Percentiles rank a stretch among this genome's conserved stretches.
phyloP scores from a whole-genome alignment of 768 basidiomycete genomes.

The Gyrodon lividus region DNA sequence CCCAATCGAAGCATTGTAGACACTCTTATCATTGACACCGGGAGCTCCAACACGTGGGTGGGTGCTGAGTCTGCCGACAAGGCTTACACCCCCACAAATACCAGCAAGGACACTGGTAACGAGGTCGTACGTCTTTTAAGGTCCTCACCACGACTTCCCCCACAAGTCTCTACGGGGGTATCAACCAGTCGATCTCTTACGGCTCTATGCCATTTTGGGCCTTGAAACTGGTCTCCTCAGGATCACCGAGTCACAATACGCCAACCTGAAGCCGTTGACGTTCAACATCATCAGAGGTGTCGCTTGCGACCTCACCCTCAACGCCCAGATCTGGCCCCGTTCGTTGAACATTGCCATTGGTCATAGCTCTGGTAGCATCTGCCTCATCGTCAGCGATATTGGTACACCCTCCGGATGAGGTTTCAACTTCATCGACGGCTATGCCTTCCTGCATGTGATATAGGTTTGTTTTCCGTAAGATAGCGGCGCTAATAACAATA shows the following conservation, averaged over 20 bases:
- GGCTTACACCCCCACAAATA: constrained; percentile 26
- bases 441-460: constrained; percentile 16
- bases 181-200: constrained; percentile 25
- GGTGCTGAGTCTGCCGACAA: constrained; percentile 31
- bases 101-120: constrained; percentile 24
- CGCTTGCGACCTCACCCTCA: constrained; percentile 12
- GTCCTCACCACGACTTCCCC: constrained; percentile 24
- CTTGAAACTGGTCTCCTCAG: constrained; percentile 23
- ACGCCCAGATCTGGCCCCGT: constrained; percentile 29
- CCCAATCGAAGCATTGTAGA: constrained; percentile 15
- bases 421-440: constrained; percentile 15
- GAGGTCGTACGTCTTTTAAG: constrained; percentile 3
- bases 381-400: constrained; percentile 18
- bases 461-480: too few relatives aligned
- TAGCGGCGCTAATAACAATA: background rate
- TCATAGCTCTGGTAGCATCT: constrained; percentile 16
- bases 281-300: constrained; percentile 24
- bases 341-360: constrained; percentile 23
- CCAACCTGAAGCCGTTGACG: constrained; percentile 17
- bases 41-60: constrained; percentile 29
- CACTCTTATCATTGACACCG: constrained; percentile 26
- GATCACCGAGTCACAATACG: constrained; percentile 20
- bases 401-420: constrained; percentile 9
- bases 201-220: constrained; percentile 22
- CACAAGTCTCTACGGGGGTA: constrained; percentile 25